A percentile compares a stretch with the other conserved stretches of the same genome.
Evolutionary conservation across 495 filamentous ascomycete species (phyloP).

Genomic region (Bathelium albidoporum): DNA sequence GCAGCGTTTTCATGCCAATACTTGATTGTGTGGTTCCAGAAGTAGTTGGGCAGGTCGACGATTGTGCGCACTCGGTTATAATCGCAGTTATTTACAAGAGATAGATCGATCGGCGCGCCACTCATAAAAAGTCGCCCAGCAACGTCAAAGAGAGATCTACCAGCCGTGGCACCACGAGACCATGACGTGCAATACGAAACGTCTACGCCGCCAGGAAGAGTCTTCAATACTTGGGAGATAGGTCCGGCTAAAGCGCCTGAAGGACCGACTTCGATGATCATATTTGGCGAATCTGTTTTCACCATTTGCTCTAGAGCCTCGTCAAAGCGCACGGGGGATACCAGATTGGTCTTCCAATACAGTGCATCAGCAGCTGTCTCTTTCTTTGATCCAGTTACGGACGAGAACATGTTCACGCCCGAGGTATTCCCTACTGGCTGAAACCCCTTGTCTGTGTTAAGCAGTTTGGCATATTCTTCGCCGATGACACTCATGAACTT

Average conservation of each 20-base stretch:
- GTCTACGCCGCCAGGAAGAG: background rate
- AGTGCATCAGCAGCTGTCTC: background rate
- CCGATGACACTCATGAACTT: constrained; percentile 42
- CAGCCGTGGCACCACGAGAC: background rate
- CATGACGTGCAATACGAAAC: background rate
- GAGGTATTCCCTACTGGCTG: background rate
- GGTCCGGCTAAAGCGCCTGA: constrained; percentile 9
- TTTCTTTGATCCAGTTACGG: background rate
- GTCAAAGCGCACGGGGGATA: background rate
- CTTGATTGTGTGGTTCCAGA: constrained; percentile 3
- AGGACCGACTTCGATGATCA: constrained; percentile 15
- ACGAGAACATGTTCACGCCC: background rate
- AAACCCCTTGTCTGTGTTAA: background rate
- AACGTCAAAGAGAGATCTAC: background rate
- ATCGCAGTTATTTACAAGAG: background rate
- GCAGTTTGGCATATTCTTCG: background rate
- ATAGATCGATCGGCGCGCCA: background rate
- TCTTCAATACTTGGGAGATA: background rate
- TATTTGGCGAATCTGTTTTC: background rate
- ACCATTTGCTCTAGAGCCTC: background rate
- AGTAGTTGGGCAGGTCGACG: constrained; percentile 4
- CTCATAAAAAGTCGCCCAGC: background rate
- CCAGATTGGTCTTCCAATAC: constrained; percentile 18
- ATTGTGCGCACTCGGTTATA: background rate
- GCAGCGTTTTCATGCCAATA: constrained; percentile 24